These are phyloP conservation scores for Chlamydomonas sp. DNA, from an alignment of 139 green algal genomes.

Conservation along the genomic window DNA sequence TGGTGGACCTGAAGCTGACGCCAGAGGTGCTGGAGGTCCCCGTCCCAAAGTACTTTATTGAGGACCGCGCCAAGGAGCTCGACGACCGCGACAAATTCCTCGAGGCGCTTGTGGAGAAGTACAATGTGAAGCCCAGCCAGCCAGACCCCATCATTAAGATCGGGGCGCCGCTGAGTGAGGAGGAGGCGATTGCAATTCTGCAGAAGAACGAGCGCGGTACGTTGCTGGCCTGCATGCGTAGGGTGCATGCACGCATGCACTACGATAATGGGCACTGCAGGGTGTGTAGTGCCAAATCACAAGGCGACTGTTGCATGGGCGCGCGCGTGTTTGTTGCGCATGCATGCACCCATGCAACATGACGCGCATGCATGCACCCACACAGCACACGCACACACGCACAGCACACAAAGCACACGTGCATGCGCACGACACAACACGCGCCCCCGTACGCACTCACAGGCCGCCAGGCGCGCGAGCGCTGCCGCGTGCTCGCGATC, in stretches of 20 bases:
- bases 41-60: constrained; percentile 70
- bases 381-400: not conserved
- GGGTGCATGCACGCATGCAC: not conserved
- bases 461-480: constrained; percentile 46
- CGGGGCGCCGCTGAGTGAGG: constrained; percentile 39
- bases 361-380: too few relatives aligned
- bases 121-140: constrained; percentile 37
- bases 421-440: not conserved
- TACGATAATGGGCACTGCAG: not conserved
- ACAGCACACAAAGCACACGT: not conserved
- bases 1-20: constrained; percentile 77
- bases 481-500: constrained; percentile 35
- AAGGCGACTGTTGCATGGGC: not conserved
- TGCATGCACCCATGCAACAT: too few relatives aligned
- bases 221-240: not conserved
- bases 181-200: constrained; percentile 62
- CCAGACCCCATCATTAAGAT: constrained; percentile 27
- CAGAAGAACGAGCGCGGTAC: constrained; percentile 63
- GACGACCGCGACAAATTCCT: constrained; percentile 71
- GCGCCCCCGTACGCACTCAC: not conserved
- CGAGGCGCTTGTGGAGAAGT: constrained; percentile 72
- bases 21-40: constrained; percentile 73
- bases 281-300: too few relatives aligned
- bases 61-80: constrained; percentile 65
- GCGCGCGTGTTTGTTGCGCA: not conserved